Evolutionary conservation across 108 stramenopile genomes (phyloP).

Genomic region (Fragilaria crotonensis): DNA sequence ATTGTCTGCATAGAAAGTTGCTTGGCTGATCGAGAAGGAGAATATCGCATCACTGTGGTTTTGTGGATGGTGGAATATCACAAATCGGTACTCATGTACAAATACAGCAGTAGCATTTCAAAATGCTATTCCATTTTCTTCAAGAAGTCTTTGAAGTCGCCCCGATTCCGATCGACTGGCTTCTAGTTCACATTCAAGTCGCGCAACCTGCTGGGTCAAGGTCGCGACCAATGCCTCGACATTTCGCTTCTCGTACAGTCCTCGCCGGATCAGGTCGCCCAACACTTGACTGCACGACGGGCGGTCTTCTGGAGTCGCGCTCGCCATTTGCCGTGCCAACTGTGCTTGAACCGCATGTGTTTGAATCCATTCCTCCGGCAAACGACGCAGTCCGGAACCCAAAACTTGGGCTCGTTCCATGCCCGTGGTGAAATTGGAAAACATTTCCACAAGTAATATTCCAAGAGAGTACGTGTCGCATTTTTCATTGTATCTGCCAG

Average conservation of each 20-base stretch:
- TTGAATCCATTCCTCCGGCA: neutral
- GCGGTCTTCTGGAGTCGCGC: neutral
- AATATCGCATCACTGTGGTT: too few species aligned
- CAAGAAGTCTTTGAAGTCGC: neutral
- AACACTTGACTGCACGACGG: neutral
- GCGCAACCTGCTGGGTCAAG: neutral
- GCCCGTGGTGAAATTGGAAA: constrained; percentile 20
- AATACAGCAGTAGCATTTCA: too few species aligned
- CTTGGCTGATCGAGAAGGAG: too few species aligned
- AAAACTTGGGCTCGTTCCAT: constrained; percentile 34
- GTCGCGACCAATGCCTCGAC: neutral
- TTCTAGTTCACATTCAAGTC: neutral
- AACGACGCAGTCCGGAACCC: neutral
- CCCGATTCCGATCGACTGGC: neutral
- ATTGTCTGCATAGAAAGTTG: too few species aligned
- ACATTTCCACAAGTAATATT: constrained; percentile 35
- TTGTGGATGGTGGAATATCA: too few species aligned
- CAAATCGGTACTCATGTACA: too few species aligned
- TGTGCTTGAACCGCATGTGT: neutral
- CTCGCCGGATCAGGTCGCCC: neutral
- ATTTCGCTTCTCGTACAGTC: neutral
- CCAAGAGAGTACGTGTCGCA: constrained; percentile 45
- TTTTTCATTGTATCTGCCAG: constrained; percentile 27
- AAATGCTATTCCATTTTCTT: neutral
- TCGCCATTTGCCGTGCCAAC: neutral